phyloP scores from a whole-genome alignment of 2,329 filamentous ascomycete species.

The Ploettnerulaceae sp. region DNA sequence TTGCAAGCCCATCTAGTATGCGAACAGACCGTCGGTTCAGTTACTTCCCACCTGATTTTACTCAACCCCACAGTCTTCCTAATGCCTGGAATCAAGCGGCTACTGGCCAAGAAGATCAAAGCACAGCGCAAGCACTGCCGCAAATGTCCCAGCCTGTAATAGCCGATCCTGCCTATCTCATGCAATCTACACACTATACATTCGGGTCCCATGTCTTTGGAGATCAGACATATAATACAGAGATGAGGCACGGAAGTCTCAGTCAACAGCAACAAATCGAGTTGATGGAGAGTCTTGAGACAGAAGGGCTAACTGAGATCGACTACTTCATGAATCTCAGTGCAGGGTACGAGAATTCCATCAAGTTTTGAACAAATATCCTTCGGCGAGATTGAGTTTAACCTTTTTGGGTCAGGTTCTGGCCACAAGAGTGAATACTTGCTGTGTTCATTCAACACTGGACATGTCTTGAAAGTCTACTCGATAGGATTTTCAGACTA shows the following conservation, averaged over 20 bases:
- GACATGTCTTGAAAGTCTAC: background rate
- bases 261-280: conserved; percentile 79
- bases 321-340: conserved; percentile 49
- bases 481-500: no score
- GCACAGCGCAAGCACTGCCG: conserved; percentile 14
- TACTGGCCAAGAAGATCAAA: conserved; percentile 13
- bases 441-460: background rate
- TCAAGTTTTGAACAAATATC: conserved; percentile 23
- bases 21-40: conserved; percentile 54
- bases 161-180: conserved; percentile 29
- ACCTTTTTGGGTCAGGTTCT: conserved; percentile 20
- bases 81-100: conserved; percentile 30
- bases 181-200: conserved; percentile 27
- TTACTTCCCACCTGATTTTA: conserved; percentile 56
- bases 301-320: conserved; percentile 58
- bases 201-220: conserved; percentile 34
- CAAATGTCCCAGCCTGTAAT: conserved; percentile 20
- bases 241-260: conserved; percentile 58
- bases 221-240: conserved; percentile 40
- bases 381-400: conserved; percentile 14
- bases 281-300: conserved; percentile 76
- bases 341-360: conserved; percentile 26
- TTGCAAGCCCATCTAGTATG: conserved; percentile 52
- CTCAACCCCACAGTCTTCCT: conserved; percentile 28
- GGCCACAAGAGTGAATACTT: conserved; percentile 16